These are phyloP conservation scores for Penicillium crystallinum DNA, from an alignment of 495 filamentous ascomycete genomes.

Conservation along the genomic window DNA sequence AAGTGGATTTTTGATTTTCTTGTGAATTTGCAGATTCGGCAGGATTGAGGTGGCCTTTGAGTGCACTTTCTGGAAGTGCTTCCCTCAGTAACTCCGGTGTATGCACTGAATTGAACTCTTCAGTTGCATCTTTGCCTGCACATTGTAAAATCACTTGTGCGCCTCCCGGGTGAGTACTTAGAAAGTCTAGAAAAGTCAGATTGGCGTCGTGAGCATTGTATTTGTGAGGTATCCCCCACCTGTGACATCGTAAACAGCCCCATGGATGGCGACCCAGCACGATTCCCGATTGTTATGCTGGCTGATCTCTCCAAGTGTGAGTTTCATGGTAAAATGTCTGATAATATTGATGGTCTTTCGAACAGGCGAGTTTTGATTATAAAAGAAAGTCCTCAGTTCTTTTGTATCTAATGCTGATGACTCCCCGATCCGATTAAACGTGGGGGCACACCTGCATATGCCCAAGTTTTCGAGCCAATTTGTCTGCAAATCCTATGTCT, in stretches of 20 bases:
- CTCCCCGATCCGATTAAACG: no score
- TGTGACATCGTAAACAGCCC: constrained; percentile 76
- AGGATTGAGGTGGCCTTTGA: constrained; percentile 20
- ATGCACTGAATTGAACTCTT: constrained; percentile 78
- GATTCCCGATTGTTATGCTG: constrained; percentile 63
- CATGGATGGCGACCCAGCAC: constrained; percentile 78
- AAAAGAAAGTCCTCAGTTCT: no score
- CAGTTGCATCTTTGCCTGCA: constrained; percentile 82
- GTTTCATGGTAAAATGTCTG: constrained; percentile 4
- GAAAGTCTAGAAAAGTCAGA: constrained; percentile 20
- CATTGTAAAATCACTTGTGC: constrained; percentile 74
- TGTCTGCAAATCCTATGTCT: no score
- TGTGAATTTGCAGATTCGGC: background rate
- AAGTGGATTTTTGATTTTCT: background rate
- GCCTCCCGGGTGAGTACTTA: constrained; percentile 70
- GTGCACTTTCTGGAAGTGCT: constrained; percentile 16
- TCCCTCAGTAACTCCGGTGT: constrained; percentile 50
- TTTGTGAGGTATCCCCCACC: no score
- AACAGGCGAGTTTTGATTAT: background rate
- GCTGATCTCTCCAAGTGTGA: constrained; percentile 49
- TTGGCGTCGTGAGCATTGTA: background rate
- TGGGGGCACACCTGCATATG: no score
- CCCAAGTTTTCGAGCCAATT: no score
- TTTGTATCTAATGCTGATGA: no score
- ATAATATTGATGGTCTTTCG: background rate